phyloP scores from a whole-genome alignment of 495 filamentous ascomycete genomes.

The Neurospora sp. region DNA sequence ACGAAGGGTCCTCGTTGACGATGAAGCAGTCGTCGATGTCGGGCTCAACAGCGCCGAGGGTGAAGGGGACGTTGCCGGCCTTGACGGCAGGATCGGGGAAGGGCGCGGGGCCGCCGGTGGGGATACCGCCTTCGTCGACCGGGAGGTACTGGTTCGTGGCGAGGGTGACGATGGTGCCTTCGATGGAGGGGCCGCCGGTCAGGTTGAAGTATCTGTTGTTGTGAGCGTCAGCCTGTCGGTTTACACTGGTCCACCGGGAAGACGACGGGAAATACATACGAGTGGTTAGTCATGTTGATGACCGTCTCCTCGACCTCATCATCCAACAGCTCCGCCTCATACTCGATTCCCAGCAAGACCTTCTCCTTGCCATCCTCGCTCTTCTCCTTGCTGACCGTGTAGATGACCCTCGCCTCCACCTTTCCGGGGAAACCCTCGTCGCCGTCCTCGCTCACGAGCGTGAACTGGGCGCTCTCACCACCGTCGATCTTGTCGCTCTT shows the following conservation, averaged over 20 bases:
- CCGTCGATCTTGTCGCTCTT: slow-evolving; percentile 53
- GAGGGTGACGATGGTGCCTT: slow-evolving; percentile 66
- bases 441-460: slow-evolving; percentile 58
- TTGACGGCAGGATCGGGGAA: slow-evolving; percentile 46
- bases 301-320: slow-evolving; percentile 69
- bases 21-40: slow-evolving; percentile 90
- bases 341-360: slow-evolving; percentile 70
- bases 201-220: slow-evolving; percentile 82
- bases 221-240: background rate
- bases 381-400: slow-evolving; percentile 58
- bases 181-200: slow-evolving; percentile 52
- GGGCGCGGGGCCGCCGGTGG: slow-evolving; percentile 42
- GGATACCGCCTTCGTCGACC: slow-evolving; percentile 60
- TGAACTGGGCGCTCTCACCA: slow-evolving; percentile 68
- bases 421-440: slow-evolving; percentile 85
- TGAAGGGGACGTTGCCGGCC: slow-evolving; percentile 59
- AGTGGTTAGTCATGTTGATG: slow-evolving; percentile 90
- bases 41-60: slow-evolving; percentile 53
- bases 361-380: slow-evolving; percentile 45
- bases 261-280: slow-evolving; percentile 39
- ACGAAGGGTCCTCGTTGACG: slow-evolving; percentile 48
- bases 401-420: slow-evolving; percentile 68
- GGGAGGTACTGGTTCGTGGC: slow-evolving; percentile 63
- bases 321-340: slow-evolving; percentile 72
- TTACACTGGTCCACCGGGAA: background rate